Base-by-base conservation (phyloP, 139 green algal species). In the Ostreobium quekettii region DNA sequence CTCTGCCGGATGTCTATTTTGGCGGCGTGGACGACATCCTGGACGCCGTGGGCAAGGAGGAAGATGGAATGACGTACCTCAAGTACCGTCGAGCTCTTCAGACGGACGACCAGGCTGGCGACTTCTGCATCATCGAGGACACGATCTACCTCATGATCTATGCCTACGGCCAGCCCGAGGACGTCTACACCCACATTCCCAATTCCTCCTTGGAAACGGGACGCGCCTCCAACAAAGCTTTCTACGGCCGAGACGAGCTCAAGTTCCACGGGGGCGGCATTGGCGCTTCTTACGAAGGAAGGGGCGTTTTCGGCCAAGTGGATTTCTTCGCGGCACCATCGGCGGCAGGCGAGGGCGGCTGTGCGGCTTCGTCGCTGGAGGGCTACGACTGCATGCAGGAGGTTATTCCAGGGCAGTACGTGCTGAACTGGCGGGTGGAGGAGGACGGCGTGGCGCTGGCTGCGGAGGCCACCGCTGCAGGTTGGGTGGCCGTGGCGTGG, bases 401-500 rank as follows among this genome's bases (percentile, higher is more conserved):
- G 24, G 56, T 56, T 5, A 57, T 67, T 6, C n/a, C 37, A 30
- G 57, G 46, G 31, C 24, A 32, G 24, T 66, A 60, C 68, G 53
- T 33, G 19, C 28, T 74, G 15, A 46, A 74, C 63, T 74, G 60
- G 56, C 33, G 6, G 5, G 7, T 36, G 37, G 19, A 35, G 11
- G 46, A 71, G 1, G 60, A 64, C 2, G 48, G 35, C 0, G 57
- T 57, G 32, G 32, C 47, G 2, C 47, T 74, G 32, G 68, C 68
- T n/a, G 60, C 29, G n/a, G 68, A 74, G 46, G 60, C 68, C 0
- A 26, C 33, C 1, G 49, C 36, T 8, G 29, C 47, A 24, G 71
- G 70, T 38, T 83, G 78, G 71, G 63, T 82, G 4, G 61, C 64
- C 2, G 26, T 83, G 19, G 77, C 76, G 28, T 83, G 80, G 60